Percentiles rank a stretch among this genome's conserved stretches.
Conservation (phyloP, 2,329 filamentous ascomycete genomes). For the Aureobasidium sp. region DNA sequence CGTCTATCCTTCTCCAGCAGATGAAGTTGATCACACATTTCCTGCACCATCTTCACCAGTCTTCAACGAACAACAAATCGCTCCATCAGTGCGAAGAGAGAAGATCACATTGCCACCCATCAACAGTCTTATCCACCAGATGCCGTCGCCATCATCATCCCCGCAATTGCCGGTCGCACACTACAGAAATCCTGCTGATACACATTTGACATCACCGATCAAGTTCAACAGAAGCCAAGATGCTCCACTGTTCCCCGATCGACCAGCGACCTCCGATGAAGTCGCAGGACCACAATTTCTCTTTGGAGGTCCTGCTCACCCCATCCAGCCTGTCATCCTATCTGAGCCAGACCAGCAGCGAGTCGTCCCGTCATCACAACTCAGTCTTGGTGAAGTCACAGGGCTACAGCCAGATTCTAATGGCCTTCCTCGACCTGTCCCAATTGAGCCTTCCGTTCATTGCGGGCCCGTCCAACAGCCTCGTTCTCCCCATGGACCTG, state of each 20-base stretch:
- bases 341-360: background rate
- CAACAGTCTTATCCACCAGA: background rate
- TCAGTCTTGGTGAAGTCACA: background rate
- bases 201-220: background rate
- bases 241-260: background rate
- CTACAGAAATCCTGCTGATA: background rate
- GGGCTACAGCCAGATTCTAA: background rate
- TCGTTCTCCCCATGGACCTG: background rate
- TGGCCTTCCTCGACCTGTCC: background rate
- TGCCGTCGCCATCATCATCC: slow-evolving; percentile 8
- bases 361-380: background rate
- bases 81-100: background rate
- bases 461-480: background rate
- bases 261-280: background rate
- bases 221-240: slow-evolving; percentile 1
- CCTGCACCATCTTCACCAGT: background rate
- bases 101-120: slow-evolving; percentile 2
- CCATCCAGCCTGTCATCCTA: background rate
- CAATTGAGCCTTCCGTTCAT: background rate
- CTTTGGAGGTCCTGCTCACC: background rate
- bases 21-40: background rate
- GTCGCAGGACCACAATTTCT: background rate
- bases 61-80: background rate
- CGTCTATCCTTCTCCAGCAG: slow-evolving; percentile 11
- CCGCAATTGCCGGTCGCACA: background rate